A percentile compares a stretch with the other conserved stretches of the same genome.
These are phyloP conservation scores for Phytopythium aichiense DNA, from an alignment of 352 stramenopile genomes.

Conservation along the genomic window DNA sequence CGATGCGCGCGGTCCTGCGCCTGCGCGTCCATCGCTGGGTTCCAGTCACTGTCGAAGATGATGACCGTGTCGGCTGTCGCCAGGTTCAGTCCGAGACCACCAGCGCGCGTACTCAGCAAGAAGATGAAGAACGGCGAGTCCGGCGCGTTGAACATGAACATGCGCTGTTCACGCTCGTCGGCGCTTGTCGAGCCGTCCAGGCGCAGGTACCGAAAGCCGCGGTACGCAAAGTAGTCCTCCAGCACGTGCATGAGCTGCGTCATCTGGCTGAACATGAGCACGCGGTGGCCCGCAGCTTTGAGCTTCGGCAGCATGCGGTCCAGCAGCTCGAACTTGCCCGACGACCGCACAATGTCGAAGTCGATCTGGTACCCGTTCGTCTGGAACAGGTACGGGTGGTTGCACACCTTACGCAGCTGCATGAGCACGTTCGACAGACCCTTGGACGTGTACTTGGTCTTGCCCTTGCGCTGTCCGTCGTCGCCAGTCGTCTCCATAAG, in stretches of 20 bases:
- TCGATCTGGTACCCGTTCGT: constrained; percentile 82
- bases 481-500: constrained; percentile 73
- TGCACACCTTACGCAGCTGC: constrained; percentile 88
- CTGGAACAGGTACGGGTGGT: constrained; percentile 88
- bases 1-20: constrained; percentile 90
- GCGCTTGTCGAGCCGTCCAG: constrained; percentile 96
- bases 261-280: constrained; percentile 92
- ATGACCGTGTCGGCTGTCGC: constrained; percentile 98
- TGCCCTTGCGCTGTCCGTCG: constrained; percentile 60
- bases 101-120: constrained; percentile 95
- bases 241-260: constrained; percentile 89
- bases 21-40: constrained; percentile 95
- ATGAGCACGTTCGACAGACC: constrained; percentile 86
- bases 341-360: constrained; percentile 82
- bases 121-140: constrained; percentile 94
- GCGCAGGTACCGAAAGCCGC: constrained; percentile 92
- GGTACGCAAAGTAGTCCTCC: constrained; percentile 89
- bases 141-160: constrained; percentile 97
- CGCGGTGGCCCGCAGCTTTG: constrained; percentile 88
- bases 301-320: constrained; percentile 97
- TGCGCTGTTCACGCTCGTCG: constrained; percentile 95
- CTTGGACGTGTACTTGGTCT: constrained; percentile 83
- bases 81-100: constrained; percentile 97
- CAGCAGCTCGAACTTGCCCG: constrained; percentile 94
- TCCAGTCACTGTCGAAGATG: constrained; percentile 99